These are phyloP conservation scores for Noccaea caerulescens DNA, from an alignment of 345 rosid species.

Conservation along the genomic window DNA sequence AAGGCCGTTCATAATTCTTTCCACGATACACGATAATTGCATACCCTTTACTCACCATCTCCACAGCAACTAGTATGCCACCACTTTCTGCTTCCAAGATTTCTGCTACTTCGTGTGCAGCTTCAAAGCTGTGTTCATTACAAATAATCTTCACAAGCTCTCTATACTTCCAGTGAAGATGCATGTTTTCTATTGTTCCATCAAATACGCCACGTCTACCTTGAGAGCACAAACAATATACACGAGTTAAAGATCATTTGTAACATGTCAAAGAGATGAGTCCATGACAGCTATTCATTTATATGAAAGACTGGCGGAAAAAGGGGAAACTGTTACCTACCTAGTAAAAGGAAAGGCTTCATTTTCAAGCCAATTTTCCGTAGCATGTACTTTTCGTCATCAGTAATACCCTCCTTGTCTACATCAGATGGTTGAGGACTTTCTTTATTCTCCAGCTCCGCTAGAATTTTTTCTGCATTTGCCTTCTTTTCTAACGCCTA, in stretches of 20 bases:
- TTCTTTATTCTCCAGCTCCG: slow-evolving; percentile 57
- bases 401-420: slow-evolving; percentile 82
- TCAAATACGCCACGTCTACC: slow-evolving; percentile 91
- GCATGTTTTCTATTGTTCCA: slow-evolving; percentile 96
- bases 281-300: slow-evolving; percentile 17
- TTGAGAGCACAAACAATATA: slow-evolving; percentile 48
- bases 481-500: slow-evolving; percentile 88
- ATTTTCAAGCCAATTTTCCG: slow-evolving; percentile 90
- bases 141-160: slow-evolving; percentile 89
- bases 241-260: slow-evolving; percentile 1
- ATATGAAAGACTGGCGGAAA: slow-evolving; percentile 4
- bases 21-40: slow-evolving; percentile 91
- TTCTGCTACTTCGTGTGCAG: slow-evolving; percentile 65
- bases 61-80: slow-evolving; percentile 84
- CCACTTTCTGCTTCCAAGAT: slow-evolving; percentile 90
- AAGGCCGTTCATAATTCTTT: slow-evolving; percentile 82
- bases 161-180: slow-evolving; percentile 98
- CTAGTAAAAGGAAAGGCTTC: slow-evolving; percentile 85
- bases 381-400: slow-evolving; percentile 93
- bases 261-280: slow-evolving; percentile 23
- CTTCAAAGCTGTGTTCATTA: slow-evolving; percentile 60
- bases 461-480: slow-evolving; percentile 74
- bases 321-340: slow-evolving; percentile 53
- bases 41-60: slow-evolving; percentile 82
- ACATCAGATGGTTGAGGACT: slow-evolving; percentile 54